A percentile compares a stretch with the other conserved stretches of the same genome.
These are phyloP conservation scores for Hirsutella minnesotensis DNA, from an alignment of 2,329 filamentous ascomycete species.

Conservation along the genomic window DNA sequence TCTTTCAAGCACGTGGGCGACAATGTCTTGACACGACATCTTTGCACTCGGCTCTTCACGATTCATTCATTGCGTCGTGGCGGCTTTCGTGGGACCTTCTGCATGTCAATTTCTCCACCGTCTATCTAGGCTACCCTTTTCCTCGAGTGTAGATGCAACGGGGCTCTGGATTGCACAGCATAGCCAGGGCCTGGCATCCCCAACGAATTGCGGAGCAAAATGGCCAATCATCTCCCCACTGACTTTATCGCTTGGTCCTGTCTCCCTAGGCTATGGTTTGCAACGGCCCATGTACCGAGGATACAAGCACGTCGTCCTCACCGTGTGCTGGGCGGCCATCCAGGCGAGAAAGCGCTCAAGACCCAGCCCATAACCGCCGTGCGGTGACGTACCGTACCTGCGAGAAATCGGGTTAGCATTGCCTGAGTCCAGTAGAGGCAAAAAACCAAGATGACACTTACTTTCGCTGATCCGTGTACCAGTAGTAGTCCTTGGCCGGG, in stretches of 20 bases:
- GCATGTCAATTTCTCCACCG: too few relatives aligned
- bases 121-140: too few relatives aligned
- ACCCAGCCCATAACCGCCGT: slow-evolving; percentile 88
- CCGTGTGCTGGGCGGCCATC: slow-evolving; percentile 51
- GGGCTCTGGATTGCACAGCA: too few relatives aligned
- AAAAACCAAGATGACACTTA: slow-evolving; percentile 3
- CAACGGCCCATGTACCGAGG: slow-evolving; percentile 70
- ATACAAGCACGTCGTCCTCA: slow-evolving; percentile 59
- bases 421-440: too few relatives aligned
- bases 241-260: background rate
- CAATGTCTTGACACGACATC: too few relatives aligned
- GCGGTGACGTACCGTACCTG: slow-evolving; percentile 72
- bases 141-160: too few relatives aligned
- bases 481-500: slow-evolving; percentile 79
- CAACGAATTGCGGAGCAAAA: background rate
- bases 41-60: too few relatives aligned
- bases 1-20: too few relatives aligned
- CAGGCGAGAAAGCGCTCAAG: slow-evolving; percentile 39
- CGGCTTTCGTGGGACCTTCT: too few relatives aligned
- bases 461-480: slow-evolving; percentile 97
- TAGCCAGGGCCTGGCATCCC: too few relatives aligned
- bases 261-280: slow-evolving; percentile 44
- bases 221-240: background rate
- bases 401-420: background rate
- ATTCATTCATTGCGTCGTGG: too few relatives aligned